These are phyloP conservation scores for Rhodosorus marinus DNA, from an alignment of 23 red algal species.

Conservation along the genomic window DNA sequence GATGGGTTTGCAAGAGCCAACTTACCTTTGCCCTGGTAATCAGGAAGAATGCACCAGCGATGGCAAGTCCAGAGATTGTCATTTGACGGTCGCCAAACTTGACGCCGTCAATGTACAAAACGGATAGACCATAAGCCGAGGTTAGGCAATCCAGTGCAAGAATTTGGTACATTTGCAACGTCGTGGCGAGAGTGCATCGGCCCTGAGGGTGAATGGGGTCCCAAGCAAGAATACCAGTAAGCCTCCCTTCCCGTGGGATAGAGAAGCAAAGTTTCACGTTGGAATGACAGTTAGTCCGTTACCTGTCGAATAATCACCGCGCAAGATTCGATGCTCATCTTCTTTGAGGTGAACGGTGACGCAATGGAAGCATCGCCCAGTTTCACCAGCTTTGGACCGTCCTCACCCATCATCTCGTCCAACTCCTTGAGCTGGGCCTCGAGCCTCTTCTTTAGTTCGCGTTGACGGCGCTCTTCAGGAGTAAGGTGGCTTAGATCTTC, in stretches of 20 bases:
- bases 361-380: constrained; percentile 97
- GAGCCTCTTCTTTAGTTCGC: neutral
- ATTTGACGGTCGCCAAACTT: constrained; percentile 88
- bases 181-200: constrained; percentile 87
- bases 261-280: too few species aligned
- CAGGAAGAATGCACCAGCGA: constrained; percentile 68
- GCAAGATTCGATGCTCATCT: constrained; percentile 71
- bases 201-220: too few species aligned
- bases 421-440: constrained; percentile 34
- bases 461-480: too few species aligned
- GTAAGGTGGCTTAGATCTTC: too few species aligned
- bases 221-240: too few species aligned
- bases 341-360: constrained; percentile 79
- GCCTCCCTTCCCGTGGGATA: too few species aligned
- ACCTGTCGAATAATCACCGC: constrained; percentile 74
- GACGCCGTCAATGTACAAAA: constrained; percentile 81
- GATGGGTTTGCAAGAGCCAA: too few species aligned
- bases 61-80: constrained; percentile 53
- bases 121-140: constrained; percentile 79
- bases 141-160: constrained; percentile 87
- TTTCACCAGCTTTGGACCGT: constrained; percentile 61
- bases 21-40: constrained; percentile 51
- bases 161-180: constrained; percentile 99
- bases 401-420: constrained; percentile 18
- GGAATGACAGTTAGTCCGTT: too few species aligned